Base-by-base conservation (phyloP, 208 protist species). In the Trypanosoma avium region DNA sequence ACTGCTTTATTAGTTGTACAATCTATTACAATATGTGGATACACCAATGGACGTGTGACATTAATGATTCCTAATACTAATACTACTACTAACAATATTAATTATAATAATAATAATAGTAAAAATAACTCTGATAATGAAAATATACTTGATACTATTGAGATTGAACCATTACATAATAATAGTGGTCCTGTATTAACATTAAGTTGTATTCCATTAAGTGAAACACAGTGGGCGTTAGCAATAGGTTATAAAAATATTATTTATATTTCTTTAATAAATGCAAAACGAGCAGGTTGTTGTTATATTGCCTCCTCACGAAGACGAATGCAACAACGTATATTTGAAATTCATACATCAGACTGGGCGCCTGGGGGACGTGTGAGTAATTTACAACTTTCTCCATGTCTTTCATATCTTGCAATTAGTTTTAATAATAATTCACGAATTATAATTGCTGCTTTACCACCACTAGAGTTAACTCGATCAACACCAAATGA, bases 41-140 rank as follows among this genome's bases (percentile, higher is more conserved):
- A 74, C 61, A 48, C 73, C 9, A 66, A 84, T 61, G 78, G 78
- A 21, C 55, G 50, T 26, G 67, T 74, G 4, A 55, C 48, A 22
- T 49, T 84, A 29, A 38, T n/a, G n/a, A n/a, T n/a, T n/a, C n/a
- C n/a, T n/a, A n/a, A n/a, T n/a, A n/a, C n/a, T n/a, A n/a, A n/a
- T n/a, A n/a, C n/a, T n/a, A n/a, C 57, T 0, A 12, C 17, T 45
- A n/a, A 17, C 8, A 22, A 45, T 48, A 53, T 49, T 40, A 35
- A 22, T n/a, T n/a, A n/a, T n/a, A n/a, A n/a, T n/a, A n/a, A n/a
- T n/a, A n/a, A n/a, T 30, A n/a, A 61, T 42, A 43, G 42, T 5
- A 48, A 24, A 36, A 12, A 36, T 0, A 53, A 42, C 26, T 47
- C 38, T 17, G 29, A 48, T 15, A 33, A 50, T 13, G 3, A 12